Evolutionary conservation across 805 yeast genomes (phyloP).

Genomic region (Groenewaldozyma salmanticensis): DNA sequence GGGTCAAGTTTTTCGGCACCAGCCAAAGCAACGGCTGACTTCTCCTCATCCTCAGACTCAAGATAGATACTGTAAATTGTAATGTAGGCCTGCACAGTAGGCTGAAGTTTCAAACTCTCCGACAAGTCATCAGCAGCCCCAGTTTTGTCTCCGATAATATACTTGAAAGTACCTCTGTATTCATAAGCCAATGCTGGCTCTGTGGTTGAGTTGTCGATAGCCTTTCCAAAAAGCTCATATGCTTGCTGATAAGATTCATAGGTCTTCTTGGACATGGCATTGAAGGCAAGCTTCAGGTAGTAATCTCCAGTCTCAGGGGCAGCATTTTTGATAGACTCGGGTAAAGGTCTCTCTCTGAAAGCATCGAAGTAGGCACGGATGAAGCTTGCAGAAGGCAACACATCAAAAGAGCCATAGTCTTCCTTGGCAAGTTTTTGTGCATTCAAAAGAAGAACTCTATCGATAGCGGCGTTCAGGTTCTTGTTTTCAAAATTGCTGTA

Average conservation of each 20-base stretch:
- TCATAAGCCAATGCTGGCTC: slow-evolving; percentile 68
- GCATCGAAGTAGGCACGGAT: slow-evolving; percentile 82
- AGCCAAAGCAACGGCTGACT: slow-evolving; percentile 46
- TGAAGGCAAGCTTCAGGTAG: slow-evolving; percentile 56
- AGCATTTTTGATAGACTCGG: slow-evolving; percentile 38
- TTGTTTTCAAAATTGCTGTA: slow-evolving; percentile 75
- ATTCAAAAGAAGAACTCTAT: slow-evolving; percentile 74
- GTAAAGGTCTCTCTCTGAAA: slow-evolving; percentile 49
- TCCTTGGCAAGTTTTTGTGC: slow-evolving; percentile 64
- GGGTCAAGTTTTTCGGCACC: slow-evolving; percentile 63
- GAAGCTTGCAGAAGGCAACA: slow-evolving; percentile 66
- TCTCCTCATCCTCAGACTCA: slow-evolving; percentile 62
- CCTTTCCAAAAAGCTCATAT: slow-evolving; percentile 34
- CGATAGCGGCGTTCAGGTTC: slow-evolving; percentile 69
- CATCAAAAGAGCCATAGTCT: slow-evolving; percentile 40
- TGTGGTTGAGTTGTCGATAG: slow-evolving; percentile 19
- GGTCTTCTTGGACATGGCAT: slow-evolving; percentile 39
- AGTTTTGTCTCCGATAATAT: slow-evolving; percentile 64
- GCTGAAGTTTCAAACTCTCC: slow-evolving; percentile 52
- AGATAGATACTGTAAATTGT: slow-evolving; percentile 75
- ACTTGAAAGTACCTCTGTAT: slow-evolving; percentile 72
- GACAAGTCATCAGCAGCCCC: slow-evolving; percentile 56
- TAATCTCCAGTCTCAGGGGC: slow-evolving; percentile 53
- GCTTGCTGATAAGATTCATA: slow-evolving; percentile 55
- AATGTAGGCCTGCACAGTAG: slow-evolving; percentile 70